A percentile compares a stretch with the other conserved stretches of the same genome.
These are phyloP conservation scores for Monilinia fructigena DNA, from an alignment of 2,329 filamentous ascomycete species.

Conservation along the genomic window DNA sequence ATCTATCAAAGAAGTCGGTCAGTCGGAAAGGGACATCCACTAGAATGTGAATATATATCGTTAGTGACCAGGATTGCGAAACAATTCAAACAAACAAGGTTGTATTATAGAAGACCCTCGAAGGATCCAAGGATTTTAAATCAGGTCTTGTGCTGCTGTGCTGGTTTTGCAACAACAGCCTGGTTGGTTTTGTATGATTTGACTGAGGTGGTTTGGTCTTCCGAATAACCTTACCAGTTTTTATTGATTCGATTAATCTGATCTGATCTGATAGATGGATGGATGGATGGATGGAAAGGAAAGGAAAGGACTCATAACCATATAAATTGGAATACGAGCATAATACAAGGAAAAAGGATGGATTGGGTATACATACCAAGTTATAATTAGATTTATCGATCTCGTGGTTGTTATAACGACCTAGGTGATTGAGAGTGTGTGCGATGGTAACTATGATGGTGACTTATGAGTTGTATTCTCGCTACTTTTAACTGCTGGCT, in stretches of 20 bases:
- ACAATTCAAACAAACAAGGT: conserved; percentile 6
- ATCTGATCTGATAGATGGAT: background rate
- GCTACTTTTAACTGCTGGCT: background rate
- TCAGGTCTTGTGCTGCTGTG: conserved; percentile 4
- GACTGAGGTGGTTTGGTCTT: background rate
- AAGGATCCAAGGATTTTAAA: background rate
- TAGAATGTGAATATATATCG: conserved; percentile 3
- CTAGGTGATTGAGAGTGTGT: too few species aligned
- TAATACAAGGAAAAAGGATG: background rate
- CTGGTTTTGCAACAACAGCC: background rate
- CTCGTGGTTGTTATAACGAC: background rate
- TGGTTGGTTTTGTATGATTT: background rate
- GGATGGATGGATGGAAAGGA: background rate
- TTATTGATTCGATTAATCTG: background rate
- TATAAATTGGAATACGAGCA: background rate
- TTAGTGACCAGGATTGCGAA: conserved; percentile 17
- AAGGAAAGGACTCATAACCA: background rate
- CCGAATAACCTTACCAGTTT: background rate
- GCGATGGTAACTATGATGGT: too few species aligned
- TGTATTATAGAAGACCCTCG: conserved; percentile 5
- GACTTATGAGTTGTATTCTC: background rate
- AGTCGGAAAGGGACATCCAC: background rate
- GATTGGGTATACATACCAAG: background rate
- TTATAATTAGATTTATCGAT: background rate
- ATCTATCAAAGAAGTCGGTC: background rate